A percentile compares a stretch with the other conserved stretches of the same genome.
Conservation (phyloP, 768 basidiomycete genomes). For the Amanita inopinata region DNA sequence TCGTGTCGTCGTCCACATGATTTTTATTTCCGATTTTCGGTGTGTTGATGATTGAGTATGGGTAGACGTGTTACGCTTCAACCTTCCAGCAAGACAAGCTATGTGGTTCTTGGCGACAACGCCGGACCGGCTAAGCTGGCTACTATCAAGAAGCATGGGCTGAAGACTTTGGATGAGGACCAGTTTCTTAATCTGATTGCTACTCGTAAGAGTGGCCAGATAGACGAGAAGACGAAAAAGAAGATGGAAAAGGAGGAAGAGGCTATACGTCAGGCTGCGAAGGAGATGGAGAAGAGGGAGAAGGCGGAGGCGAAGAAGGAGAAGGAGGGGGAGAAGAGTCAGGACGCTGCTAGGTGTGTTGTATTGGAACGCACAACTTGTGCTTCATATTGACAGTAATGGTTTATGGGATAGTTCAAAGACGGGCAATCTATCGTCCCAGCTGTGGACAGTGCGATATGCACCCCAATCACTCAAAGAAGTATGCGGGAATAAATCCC, state of each 20-base stretch:
- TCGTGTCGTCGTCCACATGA: neutral
- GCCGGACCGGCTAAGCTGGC: conserved; percentile 87
- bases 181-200: conserved; percentile 77
- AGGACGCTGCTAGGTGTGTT: neutral
- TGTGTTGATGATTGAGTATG: neutral
- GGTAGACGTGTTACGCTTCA: conserved; percentile 74
- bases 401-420: conserved; percentile 13
- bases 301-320: conserved; percentile 34
- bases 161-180: conserved; percentile 78
- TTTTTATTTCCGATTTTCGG: conserved; percentile 2
- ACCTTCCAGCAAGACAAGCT: conserved; percentile 85
- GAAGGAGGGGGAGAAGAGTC: conserved; percentile 9
- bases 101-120: conserved; percentile 78
- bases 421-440: conserved; percentile 37
- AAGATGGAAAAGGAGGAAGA: conserved; percentile 74
- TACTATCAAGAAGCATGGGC: conserved; percentile 71
- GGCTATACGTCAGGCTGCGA: conserved; percentile 62
- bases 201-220: conserved; percentile 46
- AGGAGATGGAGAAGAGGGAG: conserved; percentile 71
- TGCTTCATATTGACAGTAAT: neutral
- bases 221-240: conserved; percentile 77
- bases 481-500: conserved; percentile 90
- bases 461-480: conserved; percentile 84
- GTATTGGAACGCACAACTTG: neutral
- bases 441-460: conserved; percentile 94